A percentile compares a stretch with the other conserved stretches of the same genome.
Conservation (phyloP, 768 basidiomycete species). For the Russula olivacea region DNA sequence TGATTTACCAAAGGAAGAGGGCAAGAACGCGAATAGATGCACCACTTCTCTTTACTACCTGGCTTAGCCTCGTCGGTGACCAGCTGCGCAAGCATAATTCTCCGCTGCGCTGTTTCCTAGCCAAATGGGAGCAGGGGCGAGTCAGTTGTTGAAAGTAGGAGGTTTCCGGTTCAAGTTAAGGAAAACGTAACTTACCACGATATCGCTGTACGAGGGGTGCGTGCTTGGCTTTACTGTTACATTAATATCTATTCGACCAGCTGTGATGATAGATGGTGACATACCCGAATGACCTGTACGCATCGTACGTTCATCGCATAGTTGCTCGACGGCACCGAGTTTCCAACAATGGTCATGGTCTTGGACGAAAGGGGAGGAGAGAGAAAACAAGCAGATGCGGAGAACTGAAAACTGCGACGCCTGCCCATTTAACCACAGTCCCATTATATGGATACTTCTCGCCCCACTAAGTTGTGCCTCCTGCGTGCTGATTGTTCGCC, state of each 20-base stretch:
- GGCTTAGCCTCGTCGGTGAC: slow-evolving; percentile 17
- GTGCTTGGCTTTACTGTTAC: neutral
- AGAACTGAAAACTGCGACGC: neutral
- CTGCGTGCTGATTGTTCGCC: neutral
- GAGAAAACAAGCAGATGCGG: neutral
- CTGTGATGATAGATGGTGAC: neutral
- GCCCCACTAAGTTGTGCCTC: neutral
- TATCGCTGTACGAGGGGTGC: slow-evolving; percentile 8
- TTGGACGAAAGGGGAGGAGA: neutral
- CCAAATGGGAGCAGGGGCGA: neutral
- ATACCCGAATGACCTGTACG: slow-evolving; percentile 8
- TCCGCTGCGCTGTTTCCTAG: slow-evolving; percentile 18
- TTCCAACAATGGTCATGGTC: neutral
- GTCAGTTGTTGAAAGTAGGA: neutral
- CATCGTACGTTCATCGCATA: slow-evolving; percentile 17
- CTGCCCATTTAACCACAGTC: neutral
- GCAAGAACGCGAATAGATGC: neutral
- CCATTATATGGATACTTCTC: neutral
- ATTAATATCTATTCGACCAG: neutral
- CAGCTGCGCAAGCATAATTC: slow-evolving; percentile 20
- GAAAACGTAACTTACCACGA: slow-evolving; percentile 10
- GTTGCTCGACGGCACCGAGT: neutral
- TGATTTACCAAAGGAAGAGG: neutral
- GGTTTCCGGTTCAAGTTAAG: neutral
- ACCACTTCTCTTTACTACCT: slow-evolving; percentile 9